Evolutionary conservation across 345 rosid species (phyloP).

Genomic region (Populus alba): DNA sequence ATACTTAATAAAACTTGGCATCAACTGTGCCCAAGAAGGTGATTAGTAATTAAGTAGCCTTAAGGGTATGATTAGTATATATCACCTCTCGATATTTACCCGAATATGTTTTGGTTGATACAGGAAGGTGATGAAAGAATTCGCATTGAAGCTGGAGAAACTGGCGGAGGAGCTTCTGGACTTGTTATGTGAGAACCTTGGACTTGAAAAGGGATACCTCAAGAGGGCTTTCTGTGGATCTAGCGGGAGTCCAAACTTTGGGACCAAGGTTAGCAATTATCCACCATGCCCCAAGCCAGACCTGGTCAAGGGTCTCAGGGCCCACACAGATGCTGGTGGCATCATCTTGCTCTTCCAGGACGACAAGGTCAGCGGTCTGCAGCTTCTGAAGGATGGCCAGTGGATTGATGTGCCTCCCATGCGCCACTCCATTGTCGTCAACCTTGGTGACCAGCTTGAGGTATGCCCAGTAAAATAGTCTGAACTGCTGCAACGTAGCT

Average conservation of each 20-base stretch:
- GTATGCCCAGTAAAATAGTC: constrained; percentile 24
- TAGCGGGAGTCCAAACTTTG: constrained; percentile 60
- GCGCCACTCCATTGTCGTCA: constrained; percentile 86
- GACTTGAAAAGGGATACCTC: constrained; percentile 72
- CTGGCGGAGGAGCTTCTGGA: constrained; percentile 78
- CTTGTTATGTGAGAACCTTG: constrained; percentile 79
- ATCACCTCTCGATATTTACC: neutral
- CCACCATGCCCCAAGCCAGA: constrained; percentile 98
- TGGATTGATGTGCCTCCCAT: constrained; percentile 96
- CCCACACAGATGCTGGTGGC: constrained; percentile 99
- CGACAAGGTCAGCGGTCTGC: constrained; percentile 84
- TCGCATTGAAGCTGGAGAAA: constrained; percentile 64
- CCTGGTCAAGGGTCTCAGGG: constrained; percentile 80
- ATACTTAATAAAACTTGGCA: too few relatives aligned
- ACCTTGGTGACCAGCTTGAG: constrained; percentile 95
- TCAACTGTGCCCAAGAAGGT: too few relatives aligned
- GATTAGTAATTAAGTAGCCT: too few relatives aligned
- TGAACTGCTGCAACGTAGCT: neutral
- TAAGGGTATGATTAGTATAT: neutral
- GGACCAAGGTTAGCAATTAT: constrained; percentile 92
- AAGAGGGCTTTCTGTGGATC: constrained; percentile 66
- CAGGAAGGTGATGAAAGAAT: constrained; percentile 76
- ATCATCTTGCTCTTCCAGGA: constrained; percentile 88
- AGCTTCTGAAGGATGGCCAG: constrained; percentile 79
- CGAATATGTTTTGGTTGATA: neutral